phyloP scores from a whole-genome alignment of 495 filamentous ascomycete species.

The Neurospora sp. region DNA sequence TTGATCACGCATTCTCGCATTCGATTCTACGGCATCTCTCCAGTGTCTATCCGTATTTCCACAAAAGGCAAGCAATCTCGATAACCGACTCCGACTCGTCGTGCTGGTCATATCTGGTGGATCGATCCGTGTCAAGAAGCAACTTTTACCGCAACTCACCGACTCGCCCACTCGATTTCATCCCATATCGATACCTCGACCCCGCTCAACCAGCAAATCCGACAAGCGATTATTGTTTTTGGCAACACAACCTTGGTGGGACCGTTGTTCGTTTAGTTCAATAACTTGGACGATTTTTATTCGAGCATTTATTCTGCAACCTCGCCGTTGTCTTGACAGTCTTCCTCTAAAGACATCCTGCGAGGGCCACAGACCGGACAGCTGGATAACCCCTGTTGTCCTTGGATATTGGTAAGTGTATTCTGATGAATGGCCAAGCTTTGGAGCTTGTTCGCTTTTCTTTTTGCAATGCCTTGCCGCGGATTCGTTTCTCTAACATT shows the following conservation, averaged over 20 bases:
- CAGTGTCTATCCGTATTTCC: background rate
- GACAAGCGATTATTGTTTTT: background rate
- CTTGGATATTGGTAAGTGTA: background rate
- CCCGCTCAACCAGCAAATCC: background rate
- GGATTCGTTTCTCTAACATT: background rate
- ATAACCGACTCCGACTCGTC: background rate
- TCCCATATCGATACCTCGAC: background rate
- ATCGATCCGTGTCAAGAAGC: background rate
- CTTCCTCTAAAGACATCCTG: background rate
- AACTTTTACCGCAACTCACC: background rate
- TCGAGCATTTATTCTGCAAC: background rate
- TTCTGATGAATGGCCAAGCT: background rate
- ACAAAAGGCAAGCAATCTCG: background rate
- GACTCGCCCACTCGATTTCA: background rate
- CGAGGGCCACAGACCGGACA: background rate
- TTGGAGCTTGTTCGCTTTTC: background rate
- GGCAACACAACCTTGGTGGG: background rate
- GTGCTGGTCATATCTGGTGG: background rate
- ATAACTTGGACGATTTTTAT: background rate
- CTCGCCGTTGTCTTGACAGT: background rate
- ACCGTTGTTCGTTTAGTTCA: background rate
- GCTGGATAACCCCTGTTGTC: background rate
- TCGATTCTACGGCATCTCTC: background rate
- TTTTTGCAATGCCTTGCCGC: background rate
- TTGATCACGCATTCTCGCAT: background rate